These are phyloP conservation scores for Plasmodium cynomolgi DNA, from an alignment of 169 alveolate genomes.

Conservation along the genomic window DNA sequence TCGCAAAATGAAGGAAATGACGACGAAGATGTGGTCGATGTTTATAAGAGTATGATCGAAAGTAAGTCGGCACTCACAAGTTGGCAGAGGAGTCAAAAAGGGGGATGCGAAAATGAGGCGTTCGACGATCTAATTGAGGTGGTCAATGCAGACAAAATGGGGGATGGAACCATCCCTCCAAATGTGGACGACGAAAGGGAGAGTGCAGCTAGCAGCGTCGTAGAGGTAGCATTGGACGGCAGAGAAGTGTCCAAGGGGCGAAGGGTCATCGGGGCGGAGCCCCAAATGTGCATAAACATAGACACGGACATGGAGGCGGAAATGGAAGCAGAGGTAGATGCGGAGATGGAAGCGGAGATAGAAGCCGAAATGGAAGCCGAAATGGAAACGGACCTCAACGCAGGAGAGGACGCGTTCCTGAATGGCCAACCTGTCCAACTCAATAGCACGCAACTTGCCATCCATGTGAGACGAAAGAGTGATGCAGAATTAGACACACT, in stretches of 20 bases:
- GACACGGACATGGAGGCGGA: neutral
- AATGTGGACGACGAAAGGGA: neutral
- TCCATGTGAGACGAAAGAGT: neutral
- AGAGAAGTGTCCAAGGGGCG: neutral
- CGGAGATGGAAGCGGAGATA: neutral
- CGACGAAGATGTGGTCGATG: neutral
- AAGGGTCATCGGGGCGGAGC: neutral
- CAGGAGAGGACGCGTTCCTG: neutral
- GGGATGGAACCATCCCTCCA: neutral
- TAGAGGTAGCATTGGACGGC: neutral
- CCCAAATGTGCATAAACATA: neutral
- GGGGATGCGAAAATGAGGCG: neutral
- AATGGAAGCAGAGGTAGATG: neutral
- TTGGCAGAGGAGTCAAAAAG: neutral
- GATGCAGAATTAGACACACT: neutral
- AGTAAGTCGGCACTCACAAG: neutral
- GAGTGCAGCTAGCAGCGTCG: neutral
- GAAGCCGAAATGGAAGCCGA: neutral
- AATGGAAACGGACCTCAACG: neutral
- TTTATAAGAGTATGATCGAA: neutral
- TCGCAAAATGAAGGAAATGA: conserved; percentile 1
- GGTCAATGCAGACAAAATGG: neutral
- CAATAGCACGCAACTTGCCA: neutral
- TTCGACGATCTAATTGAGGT: neutral
- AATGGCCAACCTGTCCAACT: neutral